phyloP scores from a whole-genome alignment of 768 basidiomycete genomes.

The Kwoniella shandongensis region DNA sequence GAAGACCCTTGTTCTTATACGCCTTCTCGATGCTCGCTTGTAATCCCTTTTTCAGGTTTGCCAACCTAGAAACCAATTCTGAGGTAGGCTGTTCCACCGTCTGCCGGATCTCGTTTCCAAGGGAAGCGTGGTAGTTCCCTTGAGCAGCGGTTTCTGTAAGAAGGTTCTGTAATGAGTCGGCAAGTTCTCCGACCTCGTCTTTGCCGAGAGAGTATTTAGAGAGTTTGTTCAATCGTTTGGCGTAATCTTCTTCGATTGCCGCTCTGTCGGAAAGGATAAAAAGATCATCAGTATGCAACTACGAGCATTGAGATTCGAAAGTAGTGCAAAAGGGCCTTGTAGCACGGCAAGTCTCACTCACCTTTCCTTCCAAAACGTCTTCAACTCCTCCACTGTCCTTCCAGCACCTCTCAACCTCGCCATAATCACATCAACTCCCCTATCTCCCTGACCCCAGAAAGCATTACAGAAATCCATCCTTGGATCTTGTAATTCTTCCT shows the following conservation, averaged over 20 bases:
- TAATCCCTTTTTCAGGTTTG: conserved; percentile 50
- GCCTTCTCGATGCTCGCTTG: conserved; percentile 82
- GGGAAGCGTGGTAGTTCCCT: conserved; percentile 67
- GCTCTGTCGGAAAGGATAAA: conserved; percentile 59
- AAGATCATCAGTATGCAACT: conserved; percentile 1
- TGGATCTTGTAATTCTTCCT: conserved; percentile 70
- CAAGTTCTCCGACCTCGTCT: conserved; percentile 90
- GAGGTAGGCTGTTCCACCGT: conserved; percentile 64
- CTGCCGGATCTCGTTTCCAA: conserved; percentile 71
- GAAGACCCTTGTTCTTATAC: conserved; percentile 82
- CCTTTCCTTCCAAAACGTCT: conserved; percentile 91
- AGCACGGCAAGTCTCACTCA: conserved; percentile 57
- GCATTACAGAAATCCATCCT: conserved; percentile 87
- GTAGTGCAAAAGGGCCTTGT: not conserved
- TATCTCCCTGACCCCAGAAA: conserved; percentile 88
- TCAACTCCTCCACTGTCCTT: conserved; percentile 84
- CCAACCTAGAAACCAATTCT: conserved; percentile 32
- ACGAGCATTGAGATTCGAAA: not conserved
- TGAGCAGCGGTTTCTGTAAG: conserved; percentile 81
- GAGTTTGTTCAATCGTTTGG: conserved; percentile 76
- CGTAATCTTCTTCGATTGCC: conserved; percentile 90
- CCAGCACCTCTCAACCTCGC: conserved; percentile 78
- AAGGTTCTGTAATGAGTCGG: conserved; percentile 74
- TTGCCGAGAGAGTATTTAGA: conserved; percentile 73
- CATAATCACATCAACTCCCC: conserved; percentile 85